Percentiles rank a stretch among this genome's conserved stretches.
Evolutionary conservation across 2,329 filamentous ascomycete genomes (phyloP).

Genomic region (Ophiostoma pallidulum): DNA sequence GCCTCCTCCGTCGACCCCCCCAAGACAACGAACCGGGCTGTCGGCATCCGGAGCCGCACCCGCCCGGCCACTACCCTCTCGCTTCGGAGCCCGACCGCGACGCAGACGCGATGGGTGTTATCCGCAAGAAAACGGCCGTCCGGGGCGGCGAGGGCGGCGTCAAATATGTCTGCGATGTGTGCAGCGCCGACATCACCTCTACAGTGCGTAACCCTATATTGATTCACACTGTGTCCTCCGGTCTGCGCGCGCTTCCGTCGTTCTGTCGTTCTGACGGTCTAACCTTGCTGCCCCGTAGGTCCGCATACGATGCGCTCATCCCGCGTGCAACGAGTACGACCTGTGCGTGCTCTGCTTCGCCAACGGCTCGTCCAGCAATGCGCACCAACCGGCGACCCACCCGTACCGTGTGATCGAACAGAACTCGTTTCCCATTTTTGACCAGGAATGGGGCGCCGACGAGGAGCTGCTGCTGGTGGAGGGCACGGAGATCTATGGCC

Average conservation of each 20-base stretch:
- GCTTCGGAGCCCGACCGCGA: slow-evolving; percentile 17
- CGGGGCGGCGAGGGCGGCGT: slow-evolving; percentile 79
- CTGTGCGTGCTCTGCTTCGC: slow-evolving; percentile 94
- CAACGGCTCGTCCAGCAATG: slow-evolving; percentile 67
- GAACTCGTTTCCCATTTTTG: slow-evolving; percentile 95
- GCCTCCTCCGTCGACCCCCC: neutral
- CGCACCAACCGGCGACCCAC: slow-evolving; percentile 80
- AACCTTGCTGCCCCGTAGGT: slow-evolving; percentile 45
- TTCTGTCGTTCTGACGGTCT: too few species aligned
- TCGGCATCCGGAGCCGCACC: slow-evolving; percentile 16
- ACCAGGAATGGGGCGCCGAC: slow-evolving; percentile 91
- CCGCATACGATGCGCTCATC: slow-evolving; percentile 82
- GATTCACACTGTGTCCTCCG: too few species aligned
- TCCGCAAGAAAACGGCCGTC: slow-evolving; percentile 87
- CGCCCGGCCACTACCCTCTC: slow-evolving; percentile 6
- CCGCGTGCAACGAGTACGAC: slow-evolving; percentile 84
- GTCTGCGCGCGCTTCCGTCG: too few species aligned
- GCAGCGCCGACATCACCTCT: slow-evolving; percentile 91
- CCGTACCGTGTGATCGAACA: slow-evolving; percentile 93
- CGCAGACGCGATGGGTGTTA: slow-evolving; percentile 64
- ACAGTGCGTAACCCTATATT: slow-evolving; percentile 42
- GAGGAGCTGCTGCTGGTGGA: slow-evolving; percentile 91
- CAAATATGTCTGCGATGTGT: slow-evolving; percentile 96
- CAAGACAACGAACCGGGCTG: slow-evolving; percentile 11
- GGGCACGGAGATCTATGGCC: slow-evolving; percentile 88